A percentile compares a stretch with the other conserved stretches of the same genome.
phyloP scores from a whole-genome alignment of 108 stramenopile species.

The Pelagomonas calceolata region DNA sequence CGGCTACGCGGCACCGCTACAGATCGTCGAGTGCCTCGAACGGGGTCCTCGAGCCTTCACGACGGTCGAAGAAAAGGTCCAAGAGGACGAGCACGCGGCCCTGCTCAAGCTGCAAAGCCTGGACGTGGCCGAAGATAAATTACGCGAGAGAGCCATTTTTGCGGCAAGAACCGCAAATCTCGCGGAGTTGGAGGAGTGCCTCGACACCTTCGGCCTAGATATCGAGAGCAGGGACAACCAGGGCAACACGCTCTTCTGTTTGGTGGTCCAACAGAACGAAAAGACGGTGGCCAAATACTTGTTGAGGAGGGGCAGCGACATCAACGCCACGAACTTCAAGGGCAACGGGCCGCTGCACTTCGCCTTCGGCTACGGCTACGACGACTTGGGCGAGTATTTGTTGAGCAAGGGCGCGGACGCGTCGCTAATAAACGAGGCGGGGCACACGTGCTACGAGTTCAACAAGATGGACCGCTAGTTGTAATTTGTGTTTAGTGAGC shows the following conservation, averaged over 20 bases:
- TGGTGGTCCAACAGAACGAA: constrained; percentile 64
- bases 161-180: background rate
- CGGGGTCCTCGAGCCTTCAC: background rate
- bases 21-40: background rate
- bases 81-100: background rate
- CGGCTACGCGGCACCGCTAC: background rate
- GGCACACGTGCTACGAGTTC: constrained; percentile 61
- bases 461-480: background rate
- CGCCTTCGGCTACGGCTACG: constrained; percentile 56
- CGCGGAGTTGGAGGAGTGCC: constrained; percentile 19
- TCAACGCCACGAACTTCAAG: constrained; percentile 60
- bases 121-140: background rate
- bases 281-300: constrained; percentile 65
- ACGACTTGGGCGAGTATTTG: constrained; percentile 57
- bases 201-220: constrained; percentile 23
- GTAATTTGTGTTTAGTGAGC: no score
- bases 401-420: constrained; percentile 63
- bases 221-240: constrained; percentile 46
- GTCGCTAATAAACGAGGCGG: constrained; percentile 45
- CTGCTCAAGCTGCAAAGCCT: background rate
- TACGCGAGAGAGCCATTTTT: background rate
- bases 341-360: constrained; percentile 70
- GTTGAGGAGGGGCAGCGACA: constrained; percentile 56
- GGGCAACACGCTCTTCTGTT: constrained; percentile 60
- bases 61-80: background rate